Percentiles rank a stretch among this genome's conserved stretches.
phyloP scores from a whole-genome alignment of 2,329 filamentous ascomycete species.

The Pseudocercospora fijiensis region DNA sequence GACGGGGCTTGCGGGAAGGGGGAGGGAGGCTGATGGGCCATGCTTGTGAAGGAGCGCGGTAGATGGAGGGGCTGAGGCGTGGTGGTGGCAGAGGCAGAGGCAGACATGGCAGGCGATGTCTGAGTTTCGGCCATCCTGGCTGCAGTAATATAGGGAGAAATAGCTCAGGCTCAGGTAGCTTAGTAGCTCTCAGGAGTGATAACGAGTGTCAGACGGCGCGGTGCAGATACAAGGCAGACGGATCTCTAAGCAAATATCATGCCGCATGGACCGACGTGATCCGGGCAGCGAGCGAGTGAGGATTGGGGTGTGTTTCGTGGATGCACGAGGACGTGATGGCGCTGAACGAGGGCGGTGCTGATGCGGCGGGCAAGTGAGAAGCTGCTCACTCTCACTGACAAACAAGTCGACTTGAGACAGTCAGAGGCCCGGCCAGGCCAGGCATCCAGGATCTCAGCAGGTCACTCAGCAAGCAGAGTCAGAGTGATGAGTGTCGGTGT shows the following conservation, averaged over 20 bases:
- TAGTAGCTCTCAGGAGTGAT: neutral
- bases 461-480: neutral
- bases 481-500: neutral
- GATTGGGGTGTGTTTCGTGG: neutral
- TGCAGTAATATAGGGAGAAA: neutral
- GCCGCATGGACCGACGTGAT: constrained; percentile 2
- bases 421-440: neutral
- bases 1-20: constrained; percentile 35
- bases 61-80: constrained; percentile 42
- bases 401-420: neutral
- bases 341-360: neutral
- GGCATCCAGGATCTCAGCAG: neutral
- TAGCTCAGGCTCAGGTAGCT: neutral
- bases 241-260: constrained; percentile 4
- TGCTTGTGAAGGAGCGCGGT: constrained; percentile 52
- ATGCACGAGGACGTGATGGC: neutral
- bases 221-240: neutral
- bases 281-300: constrained; percentile 3
- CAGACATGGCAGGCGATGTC: constrained; percentile 19
- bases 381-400: neutral
- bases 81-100: constrained; percentile 10
- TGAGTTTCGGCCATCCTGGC: constrained; percentile 18
- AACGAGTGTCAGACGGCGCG: neutral
- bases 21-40: constrained; percentile 40
- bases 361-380: neutral